Evolutionary conservation across 2,329 filamentous ascomycete species (phyloP), one percentile per base, ranked within the genome.

Genomic region (Alternaria panax): DNA sequence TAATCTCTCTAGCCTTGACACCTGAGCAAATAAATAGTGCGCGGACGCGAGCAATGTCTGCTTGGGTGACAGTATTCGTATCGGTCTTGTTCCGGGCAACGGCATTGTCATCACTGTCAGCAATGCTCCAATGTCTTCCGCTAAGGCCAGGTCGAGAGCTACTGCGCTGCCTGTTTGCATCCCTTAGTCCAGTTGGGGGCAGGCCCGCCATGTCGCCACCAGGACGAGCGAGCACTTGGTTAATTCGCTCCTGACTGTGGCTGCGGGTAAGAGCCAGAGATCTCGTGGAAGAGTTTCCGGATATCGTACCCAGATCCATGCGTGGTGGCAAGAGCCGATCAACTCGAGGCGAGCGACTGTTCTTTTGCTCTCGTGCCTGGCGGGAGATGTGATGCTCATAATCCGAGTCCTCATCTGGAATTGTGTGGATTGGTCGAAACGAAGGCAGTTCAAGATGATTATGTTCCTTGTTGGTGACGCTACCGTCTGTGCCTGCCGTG

Each of bases 1-100:
- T 84, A 54, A 97, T 91, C 72, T 95, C 92, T 70, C 88, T 88
- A 0, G 94, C 93, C 79, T 96, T 96, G 72, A 97, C 89, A n/a
- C 93, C 93, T 0, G 92, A 92, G 63, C 89, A 91, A 22, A 96
- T 82, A 40, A 97, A 86, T 8, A 96, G 83, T 0, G 92, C 87
- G 57, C 88, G 86, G 2, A 93, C 84, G n/a, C 92, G 88, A 16
- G 91, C 90, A 53, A 96, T 85, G 68, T 97, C 94, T n/a, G 86
- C 68, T 85, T 87, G 9, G 84, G 73, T 73, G 20, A 74, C 65
- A n/a, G 63, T 58, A 8, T 68, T 67, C 4, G 63, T 46, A 41
- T 41, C 20, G 20, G 53, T 59, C 8, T 59, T 57, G 24, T 71
- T 76, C 48, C 76, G 77, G 16, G 72, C 56, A 40, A 71, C 6